Base-by-base conservation (phyloP, 179 eudicot species). In the Heliamphora pulchella region DNA sequence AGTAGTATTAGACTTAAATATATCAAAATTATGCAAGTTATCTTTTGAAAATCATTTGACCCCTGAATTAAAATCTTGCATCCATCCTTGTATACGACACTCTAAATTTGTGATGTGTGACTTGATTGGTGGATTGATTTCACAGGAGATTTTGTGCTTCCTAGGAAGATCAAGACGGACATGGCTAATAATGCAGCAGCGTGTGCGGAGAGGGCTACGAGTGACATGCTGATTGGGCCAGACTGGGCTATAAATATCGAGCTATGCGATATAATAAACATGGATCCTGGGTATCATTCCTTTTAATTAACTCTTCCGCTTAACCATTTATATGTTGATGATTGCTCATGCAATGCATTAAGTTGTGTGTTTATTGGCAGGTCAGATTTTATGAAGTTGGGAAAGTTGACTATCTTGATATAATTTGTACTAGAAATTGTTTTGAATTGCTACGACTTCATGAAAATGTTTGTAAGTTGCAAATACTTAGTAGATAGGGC, bases 191-290 rank as follows among this genome's bases (percentile, higher is more conserved):
- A 80, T 80, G 95, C 91, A 1, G 89, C 89, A 48, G 87, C 91
- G 17, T 81, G 90, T 85, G 97, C 89, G 5, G 98, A 96, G 83
- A 96, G 99, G 88, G 99, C 99, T 22, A 94, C 99, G n/a, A 92
- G 90, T 85, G 99, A 94, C 78, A 79, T 86, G 90, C 77, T 94
- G 81, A 91, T 87, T 78, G 98, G 94, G 85, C 96, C 97, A 55
- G 97, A 96, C 72, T 96, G 98, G 99, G 93, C 97, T 4, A 85
- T 92, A 51, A 96, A 96, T 78, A 89, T 96, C 55, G 99, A 96
- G 87, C 88, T 96, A 50, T 96, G 99, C 77, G 98, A 96, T 81
- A 84, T 94, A 69, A 86, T 96, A 51, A 96, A 96, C 85, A 89
- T 87, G 88, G 90, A 96, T 65, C 97, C 96, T 41, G 94, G 98